Evolutionary conservation across 495 filamentous ascomycete species (phyloP).

Genomic region (Xylaria telfairii): DNA sequence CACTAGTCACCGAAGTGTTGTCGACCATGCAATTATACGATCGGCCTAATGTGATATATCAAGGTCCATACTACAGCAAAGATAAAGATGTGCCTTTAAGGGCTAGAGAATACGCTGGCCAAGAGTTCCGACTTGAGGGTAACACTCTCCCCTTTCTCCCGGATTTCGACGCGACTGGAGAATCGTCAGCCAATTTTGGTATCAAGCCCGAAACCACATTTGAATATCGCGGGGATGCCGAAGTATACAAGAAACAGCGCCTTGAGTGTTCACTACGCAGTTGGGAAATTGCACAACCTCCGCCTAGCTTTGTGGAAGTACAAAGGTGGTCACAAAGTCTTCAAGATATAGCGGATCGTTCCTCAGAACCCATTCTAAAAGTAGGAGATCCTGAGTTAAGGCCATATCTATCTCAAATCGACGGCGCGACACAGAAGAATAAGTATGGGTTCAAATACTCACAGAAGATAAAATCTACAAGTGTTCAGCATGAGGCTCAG

Average conservation of each 20-base stretch:
- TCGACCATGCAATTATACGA: conserved; percentile 51
- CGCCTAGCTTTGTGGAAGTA: conserved; percentile 77
- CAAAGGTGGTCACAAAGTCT: conserved; percentile 66
- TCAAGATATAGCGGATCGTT: conserved; percentile 28
- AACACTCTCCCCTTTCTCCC: conserved; percentile 77
- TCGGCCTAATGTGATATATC: conserved; percentile 69
- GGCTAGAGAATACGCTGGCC: conserved; percentile 83
- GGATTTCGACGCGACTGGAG: conserved; percentile 72
- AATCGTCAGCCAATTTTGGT: conserved; percentile 61
- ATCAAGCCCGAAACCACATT: conserved; percentile 51
- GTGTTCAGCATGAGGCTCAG: conserved; percentile 82
- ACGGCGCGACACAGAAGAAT: conserved; percentile 86
- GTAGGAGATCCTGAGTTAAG: conserved; percentile 40
- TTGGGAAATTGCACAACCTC: conserved; percentile 70
- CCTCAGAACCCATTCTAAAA: conserved; percentile 63
- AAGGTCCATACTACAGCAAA: conserved; percentile 86
- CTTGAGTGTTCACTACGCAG: conserved; percentile 59
- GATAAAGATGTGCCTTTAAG: conserved; percentile 84
- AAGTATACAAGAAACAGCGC: conserved; percentile 55
- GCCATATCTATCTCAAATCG: conserved; percentile 78
- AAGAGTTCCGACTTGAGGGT: conserved; percentile 82
- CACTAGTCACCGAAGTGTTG: conserved; percentile 45
- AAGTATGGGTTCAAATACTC: conserved; percentile 86
- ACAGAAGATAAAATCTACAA: conserved; percentile 75
- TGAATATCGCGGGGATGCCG: conserved; percentile 59